These are phyloP conservation scores for Rhododendron kiyosumense DNA, from an alignment of 148 eudicot species.

Conservation along the genomic window DNA sequence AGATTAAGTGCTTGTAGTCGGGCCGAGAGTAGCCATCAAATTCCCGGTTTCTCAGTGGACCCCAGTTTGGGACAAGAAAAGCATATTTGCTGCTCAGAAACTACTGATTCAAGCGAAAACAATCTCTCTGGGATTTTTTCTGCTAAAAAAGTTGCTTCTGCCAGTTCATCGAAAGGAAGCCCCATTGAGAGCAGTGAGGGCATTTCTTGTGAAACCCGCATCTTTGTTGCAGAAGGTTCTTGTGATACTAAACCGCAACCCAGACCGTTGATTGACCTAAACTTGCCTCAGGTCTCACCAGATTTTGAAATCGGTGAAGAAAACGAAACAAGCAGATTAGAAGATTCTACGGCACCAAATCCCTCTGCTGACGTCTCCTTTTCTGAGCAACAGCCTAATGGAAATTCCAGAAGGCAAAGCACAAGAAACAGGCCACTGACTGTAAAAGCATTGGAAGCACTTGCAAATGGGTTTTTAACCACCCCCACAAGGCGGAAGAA, in stretches of 20 bases:
- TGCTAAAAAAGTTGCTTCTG: constrained; percentile 15
- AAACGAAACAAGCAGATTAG: background rate
- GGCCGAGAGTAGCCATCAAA: constrained; percentile 5
- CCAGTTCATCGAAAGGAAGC: constrained; percentile 24
- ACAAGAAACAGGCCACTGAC: constrained; percentile 40
- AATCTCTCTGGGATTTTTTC: constrained; percentile 3
- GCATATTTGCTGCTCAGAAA: constrained; percentile 20
- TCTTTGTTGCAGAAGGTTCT: constrained; percentile 10
- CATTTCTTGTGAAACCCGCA: background rate
- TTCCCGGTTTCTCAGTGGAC: background rate
- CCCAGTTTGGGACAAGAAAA: constrained; percentile 15
- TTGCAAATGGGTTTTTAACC: constrained; percentile 35
- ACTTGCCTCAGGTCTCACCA: constrained; percentile 30
- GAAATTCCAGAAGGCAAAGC: constrained; percentile 33
- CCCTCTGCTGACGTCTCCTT: background rate
- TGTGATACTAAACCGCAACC: constrained; percentile 13
- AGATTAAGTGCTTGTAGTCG: constrained; percentile 21
- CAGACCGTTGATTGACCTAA: constrained; percentile 30
- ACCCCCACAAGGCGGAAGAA: constrained; percentile 21
- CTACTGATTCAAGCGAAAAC: constrained; percentile 16
- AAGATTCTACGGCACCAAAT: background rate
- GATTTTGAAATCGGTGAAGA: constrained; percentile 23
- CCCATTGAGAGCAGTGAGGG: constrained; percentile 20
- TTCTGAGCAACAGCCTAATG: constrained; percentile 14
- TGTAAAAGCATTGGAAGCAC: constrained; percentile 33